Evolutionary conservation across 306 rosid species (phyloP).

Genomic region (Lagenaria siceraria): DNA sequence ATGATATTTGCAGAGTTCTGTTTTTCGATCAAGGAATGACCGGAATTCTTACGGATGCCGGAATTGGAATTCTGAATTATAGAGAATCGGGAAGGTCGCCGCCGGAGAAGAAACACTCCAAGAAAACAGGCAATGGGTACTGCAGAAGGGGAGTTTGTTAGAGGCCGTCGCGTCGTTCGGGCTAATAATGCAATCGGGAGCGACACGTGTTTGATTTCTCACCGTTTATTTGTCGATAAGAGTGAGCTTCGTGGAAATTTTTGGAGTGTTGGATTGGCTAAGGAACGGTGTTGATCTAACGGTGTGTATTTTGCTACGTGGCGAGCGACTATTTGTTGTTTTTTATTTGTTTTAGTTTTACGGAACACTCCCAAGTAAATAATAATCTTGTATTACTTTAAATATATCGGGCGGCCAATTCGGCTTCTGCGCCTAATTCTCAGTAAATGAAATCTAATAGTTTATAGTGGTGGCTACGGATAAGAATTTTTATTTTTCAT

Average conservation of each 20-base stretch:
- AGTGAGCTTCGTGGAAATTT: conserved; percentile 8
- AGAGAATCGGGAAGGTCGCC: neutral
- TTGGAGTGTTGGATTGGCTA: conserved; percentile 6
- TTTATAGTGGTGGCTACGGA: no score
- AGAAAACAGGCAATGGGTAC: neutral
- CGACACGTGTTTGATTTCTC: conserved; percentile 21
- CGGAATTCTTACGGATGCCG: neutral
- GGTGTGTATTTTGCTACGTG: neutral
- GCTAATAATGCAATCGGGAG: conserved; percentile 25
- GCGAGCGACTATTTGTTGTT: neutral
- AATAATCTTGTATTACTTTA: no score
- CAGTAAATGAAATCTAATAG: no score
- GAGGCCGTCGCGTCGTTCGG: conserved; percentile 35
- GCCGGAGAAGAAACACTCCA: conserved; percentile 11
- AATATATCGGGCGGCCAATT: no score
- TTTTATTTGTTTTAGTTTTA: neutral
- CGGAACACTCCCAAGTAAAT: no score
- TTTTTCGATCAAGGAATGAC: neutral
- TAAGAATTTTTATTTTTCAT: no score
- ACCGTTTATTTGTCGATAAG: conserved; percentile 26
- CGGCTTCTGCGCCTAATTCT: no score
- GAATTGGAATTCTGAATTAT: neutral
- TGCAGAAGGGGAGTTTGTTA: conserved; percentile 13
- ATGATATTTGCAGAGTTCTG: conserved; percentile 4
- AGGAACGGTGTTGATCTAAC: neutral